Evolutionary conservation across 2,329 filamentous ascomycete genomes (phyloP), one percentile per base, ranked within the genome.

Genomic region (Sporothrix brunneoviolacea): DNA sequence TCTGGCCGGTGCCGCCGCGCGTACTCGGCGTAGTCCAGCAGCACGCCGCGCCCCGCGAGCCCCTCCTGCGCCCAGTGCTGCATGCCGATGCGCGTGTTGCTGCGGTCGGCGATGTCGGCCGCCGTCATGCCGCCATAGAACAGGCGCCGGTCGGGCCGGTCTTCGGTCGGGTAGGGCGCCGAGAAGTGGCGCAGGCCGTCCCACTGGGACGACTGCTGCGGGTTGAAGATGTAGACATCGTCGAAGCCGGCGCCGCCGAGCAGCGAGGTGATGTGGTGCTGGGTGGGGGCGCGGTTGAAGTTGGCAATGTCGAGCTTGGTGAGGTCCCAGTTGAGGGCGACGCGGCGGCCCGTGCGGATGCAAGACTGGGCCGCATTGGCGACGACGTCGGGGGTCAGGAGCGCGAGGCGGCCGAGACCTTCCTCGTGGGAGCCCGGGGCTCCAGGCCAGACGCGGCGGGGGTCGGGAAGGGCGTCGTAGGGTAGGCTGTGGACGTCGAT

Each of bases 331-430:
- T 55, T 49, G 35, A 82, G 66, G 9, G 72, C 72, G 21, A 79
- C 70, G 28, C 75, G 68, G 18, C 66, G 65, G 12, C 78, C 78
- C 0, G 71, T 73, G 35, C 65, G 68, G 57, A 81, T 79, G 56
- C 77, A 72, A 5, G 66, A 64, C 4, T 67, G 64, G 3, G 77
- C 76, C 0, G 74, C 69, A 27, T 66, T 64, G 6, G 71, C 69
- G 3, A 80, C 74, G 1, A 74, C 64, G 1, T 76, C 68, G 2
- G 76, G 72, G 0, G 77, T 80, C 22, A 82, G 68, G 4, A 75
- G 68, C 1, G 65, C 69, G 6, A 73, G 65, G 52, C 75, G 70
- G 19, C 76, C 76, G 1, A 78, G 62, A 4, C 76, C 77, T 62
- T 80, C 77, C 46, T 76, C 72, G 27, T 60, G 61, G 8, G 70